Evolutionary conservation across 495 filamentous ascomycete species (phyloP).

Genomic region (Neurospora sp.): DNA sequence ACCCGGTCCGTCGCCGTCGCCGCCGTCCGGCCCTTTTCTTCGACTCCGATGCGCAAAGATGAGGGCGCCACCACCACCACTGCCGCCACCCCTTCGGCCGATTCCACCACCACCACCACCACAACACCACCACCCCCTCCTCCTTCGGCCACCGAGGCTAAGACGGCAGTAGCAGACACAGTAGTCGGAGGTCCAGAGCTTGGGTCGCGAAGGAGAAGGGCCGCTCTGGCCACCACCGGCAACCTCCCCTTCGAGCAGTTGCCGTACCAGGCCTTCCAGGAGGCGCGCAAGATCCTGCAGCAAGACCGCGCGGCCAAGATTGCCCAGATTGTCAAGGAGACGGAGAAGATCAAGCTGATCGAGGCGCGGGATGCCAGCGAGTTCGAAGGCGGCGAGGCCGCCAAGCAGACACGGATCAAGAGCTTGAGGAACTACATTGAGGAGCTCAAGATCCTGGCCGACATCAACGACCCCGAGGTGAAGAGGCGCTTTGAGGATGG

Average conservation of each 20-base stretch:
- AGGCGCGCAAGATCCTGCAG: constrained; percentile 73
- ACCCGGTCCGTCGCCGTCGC: constrained; percentile 23
- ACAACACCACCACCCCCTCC: background rate
- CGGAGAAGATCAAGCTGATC: constrained; percentile 48
- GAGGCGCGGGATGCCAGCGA: constrained; percentile 47
- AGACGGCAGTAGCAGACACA: background rate
- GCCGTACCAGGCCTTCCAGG: constrained; percentile 95
- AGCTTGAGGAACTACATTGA: constrained; percentile 68
- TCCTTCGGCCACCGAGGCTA: background rate
- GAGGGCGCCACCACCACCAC: constrained; percentile 26
- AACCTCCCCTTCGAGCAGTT: constrained; percentile 84
- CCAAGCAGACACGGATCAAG: constrained; percentile 54
- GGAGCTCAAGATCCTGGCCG: constrained; percentile 74
- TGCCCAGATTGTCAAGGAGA: constrained; percentile 47
- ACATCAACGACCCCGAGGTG: constrained; percentile 91
- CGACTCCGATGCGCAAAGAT: constrained; percentile 27
- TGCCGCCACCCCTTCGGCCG: background rate
- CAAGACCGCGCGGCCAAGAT: constrained; percentile 78
- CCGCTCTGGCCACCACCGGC: constrained; percentile 54
- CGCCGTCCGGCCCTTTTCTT: constrained; percentile 38
- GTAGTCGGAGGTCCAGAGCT: constrained; percentile 36
- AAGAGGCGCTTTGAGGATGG: constrained; percentile 96
- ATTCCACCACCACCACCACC: background rate
- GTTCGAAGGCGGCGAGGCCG: constrained; percentile 46
- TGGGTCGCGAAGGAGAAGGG: constrained; percentile 76